Evolutionary conservation across 2,329 filamentous ascomycete genomes (phyloP), one percentile per base, ranked within the genome.

Genomic region (Lachnellula subtilissima): DNA sequence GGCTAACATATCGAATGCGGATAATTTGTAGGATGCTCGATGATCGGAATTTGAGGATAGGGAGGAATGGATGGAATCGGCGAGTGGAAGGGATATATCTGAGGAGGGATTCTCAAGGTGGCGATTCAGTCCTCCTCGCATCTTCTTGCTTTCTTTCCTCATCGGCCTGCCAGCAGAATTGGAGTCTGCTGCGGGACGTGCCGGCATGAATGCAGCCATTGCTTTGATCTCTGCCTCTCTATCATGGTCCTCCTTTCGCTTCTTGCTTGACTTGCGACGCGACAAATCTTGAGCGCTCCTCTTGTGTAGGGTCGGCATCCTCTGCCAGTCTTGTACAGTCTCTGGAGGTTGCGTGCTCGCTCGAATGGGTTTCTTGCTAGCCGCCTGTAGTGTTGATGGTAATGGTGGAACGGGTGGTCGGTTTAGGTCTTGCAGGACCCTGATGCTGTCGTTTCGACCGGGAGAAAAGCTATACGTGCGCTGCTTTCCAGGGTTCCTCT

Each of bases 171-270:
- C 79, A 47, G 83, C 76, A 52, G 80, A 80, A 70, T 80, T 82
- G 35, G 78, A 76, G 58, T 85, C 80, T 48, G 80, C 79, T 11
- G 80, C 79, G 5, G 85, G 78, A 51, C 88, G 82, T 52, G 77
- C 79, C 5, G 89, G 85, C 63, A 86, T 81, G 58, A 80, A 81
- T 42, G 84, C 82, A 67, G 84, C 88, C 88, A 97, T 89, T 53
- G 89, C 85, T 69, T 86, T 89, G 68, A 97, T 91, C 73, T 96
- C 91, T 60, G 89, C 89, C 72, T 96, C 92, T 55, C 93, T 82
- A 56, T 87, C 80, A 68, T 84, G 83, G 60, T 95, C 89, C 60
- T 87, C 80, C 64, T 87, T 86, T 66, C 86, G 85, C 65, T 87
- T 83, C 73, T 89, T 95, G 75, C 84, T 91, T 42, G 88, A 88